phyloP scores from a whole-genome alignment of 371 early-diverging fungal genomes.

The Coemansia sp. region DNA sequence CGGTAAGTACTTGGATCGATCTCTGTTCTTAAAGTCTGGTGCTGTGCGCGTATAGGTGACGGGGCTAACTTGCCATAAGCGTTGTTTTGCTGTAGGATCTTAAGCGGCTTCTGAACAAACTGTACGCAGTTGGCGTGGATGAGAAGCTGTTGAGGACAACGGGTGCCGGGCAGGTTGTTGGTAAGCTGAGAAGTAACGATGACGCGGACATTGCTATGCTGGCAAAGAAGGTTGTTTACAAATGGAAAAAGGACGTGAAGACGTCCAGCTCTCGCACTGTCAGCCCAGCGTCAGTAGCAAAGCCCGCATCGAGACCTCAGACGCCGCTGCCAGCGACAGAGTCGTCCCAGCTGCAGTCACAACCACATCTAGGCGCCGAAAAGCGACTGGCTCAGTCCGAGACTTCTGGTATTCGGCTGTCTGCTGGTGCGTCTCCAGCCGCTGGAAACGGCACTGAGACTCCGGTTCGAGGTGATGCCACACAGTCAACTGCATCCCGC shows the following conservation, averaged over 20 bases:
- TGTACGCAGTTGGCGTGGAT: slow-evolving; percentile 29
- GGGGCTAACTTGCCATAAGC: neutral
- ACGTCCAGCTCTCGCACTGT: slow-evolving; percentile 30
- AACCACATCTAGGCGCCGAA: slow-evolving; percentile 10
- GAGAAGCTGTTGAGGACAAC: slow-evolving; percentile 55
- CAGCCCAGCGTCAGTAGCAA: slow-evolving; percentile 7
- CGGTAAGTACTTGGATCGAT: slow-evolving; percentile 22
- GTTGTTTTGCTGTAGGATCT: slow-evolving; percentile 28
- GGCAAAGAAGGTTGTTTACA: slow-evolving; percentile 69
- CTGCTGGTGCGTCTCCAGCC: neutral
- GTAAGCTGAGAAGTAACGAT: slow-evolving; percentile 63
- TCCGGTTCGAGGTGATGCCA: neutral
- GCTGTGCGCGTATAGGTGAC: neutral
- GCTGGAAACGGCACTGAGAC: neutral
- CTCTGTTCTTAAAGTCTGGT: neutral
- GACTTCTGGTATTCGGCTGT: neutral
- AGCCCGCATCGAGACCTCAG: slow-evolving; percentile 19
- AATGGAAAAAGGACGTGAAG: slow-evolving; percentile 78
- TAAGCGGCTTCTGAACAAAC: slow-evolving; percentile 25
- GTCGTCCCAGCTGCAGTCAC: neutral
- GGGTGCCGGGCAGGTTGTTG: slow-evolving; percentile 73
- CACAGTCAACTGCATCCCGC: neutral
- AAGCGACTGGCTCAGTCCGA: neutral
- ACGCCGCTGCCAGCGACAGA: slow-evolving; percentile 22
- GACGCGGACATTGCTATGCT: slow-evolving; percentile 59